phyloP scores from a whole-genome alignment of 768 basidiomycete genomes.

The Russula foetens region DNA sequence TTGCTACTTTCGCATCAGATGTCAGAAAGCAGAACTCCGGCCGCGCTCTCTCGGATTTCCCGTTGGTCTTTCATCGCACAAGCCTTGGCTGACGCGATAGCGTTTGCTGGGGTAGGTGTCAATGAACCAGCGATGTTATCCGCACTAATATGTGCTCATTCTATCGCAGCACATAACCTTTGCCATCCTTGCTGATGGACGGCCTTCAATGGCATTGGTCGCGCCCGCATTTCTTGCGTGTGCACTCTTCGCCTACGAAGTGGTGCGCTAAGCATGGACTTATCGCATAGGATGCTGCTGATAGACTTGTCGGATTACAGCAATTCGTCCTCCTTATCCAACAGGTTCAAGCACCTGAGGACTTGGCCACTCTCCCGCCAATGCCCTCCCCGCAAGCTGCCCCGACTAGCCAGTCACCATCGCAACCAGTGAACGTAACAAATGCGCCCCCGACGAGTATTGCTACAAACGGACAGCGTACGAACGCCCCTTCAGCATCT shows the following conservation, averaged over 20 bases:
- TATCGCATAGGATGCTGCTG: background rate
- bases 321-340: slow-evolving; percentile 78
- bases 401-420: slow-evolving; percentile 7
- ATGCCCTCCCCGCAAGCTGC: slow-evolving; percentile 18
- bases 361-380: slow-evolving; percentile 29
- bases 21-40: slow-evolving; percentile 66
- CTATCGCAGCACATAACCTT: slow-evolving; percentile 64
- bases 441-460: background rate
- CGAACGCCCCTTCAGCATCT: slow-evolving; percentile 13
- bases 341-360: slow-evolving; percentile 77
- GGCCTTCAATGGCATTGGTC: slow-evolving; percentile 71
- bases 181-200: slow-evolving; percentile 76
- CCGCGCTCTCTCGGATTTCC: slow-evolving; percentile 70
- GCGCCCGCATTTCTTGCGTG: slow-evolving; percentile 82
- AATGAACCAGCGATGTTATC: background rate
- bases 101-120: slow-evolving; percentile 58
- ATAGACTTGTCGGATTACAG: slow-evolving; percentile 32
- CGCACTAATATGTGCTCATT: background rate
- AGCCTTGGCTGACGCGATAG: slow-evolving; percentile 70
- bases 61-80: slow-evolving; percentile 79
- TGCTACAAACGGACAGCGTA: background rate
- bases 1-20: slow-evolving; percentile 67
- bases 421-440: slow-evolving; percentile 8
- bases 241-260: slow-evolving; percentile 72
- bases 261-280: slow-evolving; percentile 39